Base-by-base conservation (phyloP, 768 basidiomycete genomes). In the Suillus clintonianus region DNA sequence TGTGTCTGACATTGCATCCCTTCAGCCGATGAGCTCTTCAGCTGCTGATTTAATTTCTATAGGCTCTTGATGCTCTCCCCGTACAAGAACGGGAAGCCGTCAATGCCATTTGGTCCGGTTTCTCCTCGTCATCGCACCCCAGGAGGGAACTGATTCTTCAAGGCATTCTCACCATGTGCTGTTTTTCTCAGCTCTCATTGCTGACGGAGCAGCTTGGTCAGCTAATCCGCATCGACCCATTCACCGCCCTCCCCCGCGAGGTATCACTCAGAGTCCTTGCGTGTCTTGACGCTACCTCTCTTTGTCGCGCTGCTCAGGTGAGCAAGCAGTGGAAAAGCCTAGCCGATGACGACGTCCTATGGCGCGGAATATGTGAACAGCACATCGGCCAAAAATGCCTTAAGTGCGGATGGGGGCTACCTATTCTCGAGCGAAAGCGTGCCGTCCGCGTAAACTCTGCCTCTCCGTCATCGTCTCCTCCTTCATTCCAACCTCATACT, bases 151-250 rank as follows among this genome's bases (percentile, higher is more conserved):
- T 99, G 74, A 98, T 99, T 73, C 90, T 99, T 56, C 94, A 93
- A 70, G 97, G 97, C 45, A 85, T 99, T 63, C 88, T 99, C 68
- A 98, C 97, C 17, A 99, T 99, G 95, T 99, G 96, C 76, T 99
- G 97, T 79, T 98, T 97, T 81, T 96, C 93, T 54, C 95, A 99
- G 72, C 89, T 99, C 34, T 98, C 97, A 32, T 91, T 98, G 57
- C 89, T 99, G 63, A 91, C 95, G 36, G 94, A 97, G 66, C 91
- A 95, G 60, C 92, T 99, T 64, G 82, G 88, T 39, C 89, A 93
- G 68, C 89, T 98, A 68, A 98, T 97, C 75, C 90, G 97, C 68
- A 89, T 99, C 76, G 97, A 99, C 75, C 97, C 97, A 11, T 95
- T 99, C 77, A 79, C 83, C 53, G 86, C 94, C 67, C 85, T 99